Percentiles rank a stretch among this genome's conserved stretches.
These are phyloP conservation scores for Monosporozyma unispora DNA, from an alignment of 805 yeast species.

Conservation along the genomic window DNA sequence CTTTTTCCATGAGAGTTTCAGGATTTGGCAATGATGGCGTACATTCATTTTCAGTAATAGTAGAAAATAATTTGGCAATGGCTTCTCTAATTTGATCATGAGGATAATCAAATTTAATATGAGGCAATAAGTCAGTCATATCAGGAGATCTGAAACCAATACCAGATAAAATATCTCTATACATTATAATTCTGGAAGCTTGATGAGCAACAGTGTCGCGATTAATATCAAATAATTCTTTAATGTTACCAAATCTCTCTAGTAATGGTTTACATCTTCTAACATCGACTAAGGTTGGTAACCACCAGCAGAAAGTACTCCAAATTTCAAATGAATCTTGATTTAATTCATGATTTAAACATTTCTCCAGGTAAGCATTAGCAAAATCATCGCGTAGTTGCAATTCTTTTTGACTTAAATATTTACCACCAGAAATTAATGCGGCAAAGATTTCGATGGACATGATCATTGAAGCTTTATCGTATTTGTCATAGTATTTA, in stretches of 20 bases:
- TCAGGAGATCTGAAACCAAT: slow-evolving; percentile 47
- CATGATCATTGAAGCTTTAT: slow-evolving; percentile 71
- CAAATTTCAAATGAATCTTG: slow-evolving; percentile 71
- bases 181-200: slow-evolving; percentile 45
- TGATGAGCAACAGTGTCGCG: slow-evolving; percentile 59
- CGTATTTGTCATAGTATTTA: slow-evolving; percentile 52
- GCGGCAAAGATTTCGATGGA: slow-evolving; percentile 65
- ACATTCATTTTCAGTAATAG: slow-evolving; percentile 16
- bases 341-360: slow-evolving; percentile 51
- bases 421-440: slow-evolving; percentile 43
- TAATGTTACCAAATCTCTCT: slow-evolving; percentile 37
- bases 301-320: slow-evolving; percentile 70
- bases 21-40: slow-evolving; percentile 9
- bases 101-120: slow-evolving; percentile 47
- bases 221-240: slow-evolving; percentile 34
- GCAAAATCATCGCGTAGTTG: slow-evolving; percentile 40
- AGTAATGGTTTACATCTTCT: slow-evolving; percentile 57
- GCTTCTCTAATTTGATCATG: slow-evolving; percentile 66
- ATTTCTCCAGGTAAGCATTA: slow-evolving; percentile 34
- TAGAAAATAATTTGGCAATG: slow-evolving; percentile 47
- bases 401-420: slow-evolving; percentile 30
- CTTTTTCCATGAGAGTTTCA: slow-evolving; percentile 13
- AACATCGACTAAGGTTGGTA: slow-evolving; percentile 54
- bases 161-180: slow-evolving; percentile 42
- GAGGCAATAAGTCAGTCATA: slow-evolving; percentile 35